Conservation (phyloP, 148 eudicot genomes). For the Drosera capensis region DNA sequence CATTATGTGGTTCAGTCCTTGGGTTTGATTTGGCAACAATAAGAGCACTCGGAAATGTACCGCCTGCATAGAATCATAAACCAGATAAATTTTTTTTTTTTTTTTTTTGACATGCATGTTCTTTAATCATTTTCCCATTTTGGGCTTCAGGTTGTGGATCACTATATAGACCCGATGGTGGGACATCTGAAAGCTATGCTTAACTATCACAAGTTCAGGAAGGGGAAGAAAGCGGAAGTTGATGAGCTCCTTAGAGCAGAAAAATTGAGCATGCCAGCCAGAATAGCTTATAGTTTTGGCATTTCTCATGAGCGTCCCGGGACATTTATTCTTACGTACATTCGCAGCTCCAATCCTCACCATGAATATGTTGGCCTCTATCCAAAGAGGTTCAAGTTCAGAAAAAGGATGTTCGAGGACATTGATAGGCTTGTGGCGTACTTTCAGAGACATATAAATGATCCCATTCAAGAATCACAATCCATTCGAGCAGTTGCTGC, state of each 20-base stretch:
- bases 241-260: slow-evolving; percentile 63
- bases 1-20: no score
- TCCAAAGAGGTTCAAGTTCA: slow-evolving; percentile 87
- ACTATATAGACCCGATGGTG: slow-evolving; percentile 90
- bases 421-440: slow-evolving; percentile 69
- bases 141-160: slow-evolving; percentile 79
- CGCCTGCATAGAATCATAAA: no score
- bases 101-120: no score
- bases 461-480: slow-evolving; percentile 48
- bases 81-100: no score
- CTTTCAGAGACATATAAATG: slow-evolving; percentile 86
- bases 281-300: slow-evolving; percentile 81
- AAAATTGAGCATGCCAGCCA: slow-evolving; percentile 46
- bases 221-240: slow-evolving; percentile 80
- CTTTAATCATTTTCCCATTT: background rate
- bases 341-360: slow-evolving; percentile 78
- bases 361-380: slow-evolving; percentile 86
- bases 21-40: no score
- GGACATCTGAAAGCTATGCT: slow-evolving; percentile 74
- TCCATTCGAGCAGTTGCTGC: slow-evolving; percentile 90
- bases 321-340: slow-evolving; percentile 72
- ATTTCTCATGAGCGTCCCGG: slow-evolving; percentile 98
- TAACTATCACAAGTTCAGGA: slow-evolving; percentile 65
- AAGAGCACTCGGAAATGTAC: no score
- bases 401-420: slow-evolving; percentile 72